Conservation (phyloP, 2,329 filamentous ascomycete genomes). For the Talaromyces sp. region DNA sequence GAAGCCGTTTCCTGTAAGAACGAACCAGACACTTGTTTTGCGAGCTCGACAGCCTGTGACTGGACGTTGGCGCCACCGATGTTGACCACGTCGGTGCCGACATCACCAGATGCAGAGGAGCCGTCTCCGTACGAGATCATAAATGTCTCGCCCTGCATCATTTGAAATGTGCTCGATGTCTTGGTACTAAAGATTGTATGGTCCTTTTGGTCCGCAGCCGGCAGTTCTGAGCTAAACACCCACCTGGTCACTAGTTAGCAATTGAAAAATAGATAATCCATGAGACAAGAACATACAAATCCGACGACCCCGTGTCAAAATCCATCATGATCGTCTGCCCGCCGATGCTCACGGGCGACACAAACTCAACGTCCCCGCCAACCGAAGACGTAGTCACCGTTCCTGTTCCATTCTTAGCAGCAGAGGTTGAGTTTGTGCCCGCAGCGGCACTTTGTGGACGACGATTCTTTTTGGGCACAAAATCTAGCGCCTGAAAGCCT, state of each 20-base stretch:
- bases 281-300: constrained; percentile 47
- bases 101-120: constrained; percentile 56
- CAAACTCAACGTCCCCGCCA: constrained; percentile 63
- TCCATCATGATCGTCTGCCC: constrained; percentile 64
- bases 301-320: constrained; percentile 71
- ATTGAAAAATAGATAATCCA: not conserved
- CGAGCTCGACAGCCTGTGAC: constrained; percentile 63
- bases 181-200: constrained; percentile 53
- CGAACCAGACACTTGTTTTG: constrained; percentile 51
- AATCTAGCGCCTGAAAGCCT: constrained; percentile 30
- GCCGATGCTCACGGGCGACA: constrained; percentile 64
- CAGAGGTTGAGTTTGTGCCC: not conserved
- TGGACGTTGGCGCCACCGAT: constrained; percentile 60
- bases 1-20: constrained; percentile 57
- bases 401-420: constrained; percentile 9
- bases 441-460: constrained; percentile 11
- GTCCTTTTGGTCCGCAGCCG: constrained; percentile 37
- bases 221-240: constrained; percentile 62
- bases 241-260: constrained; percentile 42
- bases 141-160: constrained; percentile 50
- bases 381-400: constrained; percentile 51
- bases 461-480: constrained; percentile 25
- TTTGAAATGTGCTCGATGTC: constrained; percentile 48
- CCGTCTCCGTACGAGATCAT: constrained; percentile 65
- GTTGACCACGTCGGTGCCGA: constrained; percentile 62